Conservation (phyloP, 176 grass and related monocot genomes). For the Bromus sterilis region DNA sequence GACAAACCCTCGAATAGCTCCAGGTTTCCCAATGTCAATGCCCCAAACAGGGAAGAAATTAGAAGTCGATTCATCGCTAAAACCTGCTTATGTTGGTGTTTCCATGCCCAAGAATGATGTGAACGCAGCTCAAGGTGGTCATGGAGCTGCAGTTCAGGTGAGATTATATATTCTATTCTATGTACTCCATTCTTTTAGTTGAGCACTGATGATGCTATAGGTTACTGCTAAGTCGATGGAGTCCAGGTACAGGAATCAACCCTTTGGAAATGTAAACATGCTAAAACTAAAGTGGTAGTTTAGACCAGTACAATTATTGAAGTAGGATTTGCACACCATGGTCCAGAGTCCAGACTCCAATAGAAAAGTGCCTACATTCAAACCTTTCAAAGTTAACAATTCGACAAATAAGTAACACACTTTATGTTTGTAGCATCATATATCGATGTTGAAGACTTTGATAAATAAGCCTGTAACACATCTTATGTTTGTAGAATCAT, state of each 20-base stretch:
- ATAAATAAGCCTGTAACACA: neutral
- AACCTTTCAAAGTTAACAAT: neutral
- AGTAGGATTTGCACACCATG: neutral
- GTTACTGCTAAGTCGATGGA: neutral
- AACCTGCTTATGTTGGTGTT: slow-evolving; percentile 77
- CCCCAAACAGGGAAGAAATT: slow-evolving; percentile 39
- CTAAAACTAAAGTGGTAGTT: neutral
- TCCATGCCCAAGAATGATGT: slow-evolving; percentile 41
- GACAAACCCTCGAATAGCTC: slow-evolving; percentile 81
- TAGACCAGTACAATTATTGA: neutral
- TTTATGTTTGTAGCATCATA: neutral
- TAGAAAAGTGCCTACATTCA: neutral
- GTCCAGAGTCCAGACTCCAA: neutral
- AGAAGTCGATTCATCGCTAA: slow-evolving; percentile 23
- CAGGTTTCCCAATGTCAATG: slow-evolving; percentile 30
- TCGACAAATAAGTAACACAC: neutral
- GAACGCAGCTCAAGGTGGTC: slow-evolving; percentile 21
- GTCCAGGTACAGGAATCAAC: neutral
- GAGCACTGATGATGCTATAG: neutral
- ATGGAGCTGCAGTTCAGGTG: slow-evolving; percentile 49
- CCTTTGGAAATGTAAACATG: neutral
- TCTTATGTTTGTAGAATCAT: neutral
- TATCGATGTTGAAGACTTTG: neutral
- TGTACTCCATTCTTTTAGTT: neutral
- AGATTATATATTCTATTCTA: neutral